phyloP scores from a whole-genome alignment of 1,284 basidiomycete species.

The Xerocomus tenax region DNA sequence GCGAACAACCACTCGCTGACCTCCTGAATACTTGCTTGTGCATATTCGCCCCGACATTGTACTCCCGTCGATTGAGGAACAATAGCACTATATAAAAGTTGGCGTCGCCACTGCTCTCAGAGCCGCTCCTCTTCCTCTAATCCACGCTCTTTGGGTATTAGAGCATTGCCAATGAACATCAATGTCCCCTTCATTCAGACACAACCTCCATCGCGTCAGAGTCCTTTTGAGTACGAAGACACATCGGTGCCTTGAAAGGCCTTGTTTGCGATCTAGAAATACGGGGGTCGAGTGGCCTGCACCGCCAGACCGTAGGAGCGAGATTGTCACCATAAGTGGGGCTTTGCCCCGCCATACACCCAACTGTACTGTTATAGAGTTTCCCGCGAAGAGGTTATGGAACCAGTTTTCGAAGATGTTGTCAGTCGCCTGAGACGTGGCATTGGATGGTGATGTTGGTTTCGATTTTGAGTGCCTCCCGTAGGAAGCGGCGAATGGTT shows the following conservation, averaged over 20 bases:
- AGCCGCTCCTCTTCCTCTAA: constrained; percentile 5
- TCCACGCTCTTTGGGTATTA: neutral
- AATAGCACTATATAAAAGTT: neutral
- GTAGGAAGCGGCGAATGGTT: neutral
- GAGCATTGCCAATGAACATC: no score
- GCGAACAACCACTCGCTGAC: neutral
- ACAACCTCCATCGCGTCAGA: no score
- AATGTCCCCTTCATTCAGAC: no score
- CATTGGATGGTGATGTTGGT: neutral
- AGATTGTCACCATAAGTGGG: neutral
- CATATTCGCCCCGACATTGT: neutral
- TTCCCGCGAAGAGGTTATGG: neutral
- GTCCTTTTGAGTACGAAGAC: neutral
- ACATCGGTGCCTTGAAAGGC: neutral
- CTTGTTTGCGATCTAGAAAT: neutral
- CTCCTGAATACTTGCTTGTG: neutral
- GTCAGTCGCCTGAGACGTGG: neutral
- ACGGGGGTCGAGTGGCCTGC: neutral
- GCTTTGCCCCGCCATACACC: neutral
- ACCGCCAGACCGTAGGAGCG: no score
- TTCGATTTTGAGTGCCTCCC: neutral
- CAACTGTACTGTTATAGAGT: neutral
- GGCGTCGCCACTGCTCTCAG: neutral
- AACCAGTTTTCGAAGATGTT: neutral
- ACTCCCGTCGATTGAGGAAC: neutral